Conservation (phyloP, 257 asterid species). For the Leonotis leonurus region DNA sequence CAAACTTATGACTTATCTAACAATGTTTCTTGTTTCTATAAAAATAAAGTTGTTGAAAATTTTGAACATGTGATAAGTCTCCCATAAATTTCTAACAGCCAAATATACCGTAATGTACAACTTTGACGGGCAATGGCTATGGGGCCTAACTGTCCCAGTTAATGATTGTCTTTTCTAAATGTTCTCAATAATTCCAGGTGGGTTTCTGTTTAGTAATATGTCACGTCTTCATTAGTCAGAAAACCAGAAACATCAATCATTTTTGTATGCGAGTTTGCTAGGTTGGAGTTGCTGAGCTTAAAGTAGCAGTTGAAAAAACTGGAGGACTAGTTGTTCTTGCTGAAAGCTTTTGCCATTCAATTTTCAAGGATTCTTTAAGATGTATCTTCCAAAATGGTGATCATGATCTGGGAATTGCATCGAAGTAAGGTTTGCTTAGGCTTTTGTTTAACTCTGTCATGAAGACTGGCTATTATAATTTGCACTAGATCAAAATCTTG, state of each 20-base stretch:
- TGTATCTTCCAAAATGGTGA: conserved; percentile 74
- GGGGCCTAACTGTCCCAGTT: not conserved
- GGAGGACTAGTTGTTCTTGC: conserved; percentile 95
- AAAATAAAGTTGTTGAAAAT: not conserved
- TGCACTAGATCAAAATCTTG: not conserved
- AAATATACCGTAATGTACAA: not conserved
- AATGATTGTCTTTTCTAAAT: not conserved
- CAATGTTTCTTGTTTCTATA: not conserved
- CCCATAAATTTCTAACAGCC: not conserved
- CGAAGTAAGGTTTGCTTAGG: conserved; percentile 64
- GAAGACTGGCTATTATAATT: not conserved
- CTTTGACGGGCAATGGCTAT: not conserved
- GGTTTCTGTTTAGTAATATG: not conserved
- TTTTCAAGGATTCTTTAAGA: conserved; percentile 79
- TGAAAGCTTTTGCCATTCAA: conserved; percentile 96
- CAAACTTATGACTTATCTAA: not conserved
- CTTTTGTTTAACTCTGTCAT: conserved; percentile 1
- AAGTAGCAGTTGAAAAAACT: conserved; percentile 83
- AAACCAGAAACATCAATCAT: not conserved
- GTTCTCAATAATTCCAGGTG: not conserved
- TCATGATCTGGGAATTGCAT: conserved; percentile 74
- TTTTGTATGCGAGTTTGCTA: too few relatives aligned
- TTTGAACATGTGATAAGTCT: not conserved
- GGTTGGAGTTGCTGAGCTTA: conserved; percentile 98
- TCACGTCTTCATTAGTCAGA: not conserved